A percentile compares a stretch with the other conserved stretches of the same genome.
phyloP scores from a whole-genome alignment of 768 basidiomycete species.

The Pleurotus cornucopiae region DNA sequence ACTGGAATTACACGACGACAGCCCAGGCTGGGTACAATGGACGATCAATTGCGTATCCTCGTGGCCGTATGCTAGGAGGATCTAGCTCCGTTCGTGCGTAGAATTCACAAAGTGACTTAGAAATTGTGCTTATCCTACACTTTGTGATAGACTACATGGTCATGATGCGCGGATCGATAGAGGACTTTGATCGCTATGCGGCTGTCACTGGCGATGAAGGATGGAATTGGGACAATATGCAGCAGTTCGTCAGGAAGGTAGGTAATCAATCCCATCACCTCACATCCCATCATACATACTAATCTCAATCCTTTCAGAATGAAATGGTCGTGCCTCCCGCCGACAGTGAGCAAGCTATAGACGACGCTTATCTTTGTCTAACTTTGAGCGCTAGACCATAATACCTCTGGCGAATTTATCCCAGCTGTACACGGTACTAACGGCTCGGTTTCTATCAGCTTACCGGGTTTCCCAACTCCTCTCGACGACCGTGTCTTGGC shows the following conservation, averaged over 20 bases:
- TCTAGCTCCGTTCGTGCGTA: slow-evolving; percentile 26
- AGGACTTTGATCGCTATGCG: slow-evolving; percentile 33
- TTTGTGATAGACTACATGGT: slow-evolving; percentile 16
- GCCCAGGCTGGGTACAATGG: slow-evolving; percentile 24
- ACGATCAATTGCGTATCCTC: slow-evolving; percentile 19
- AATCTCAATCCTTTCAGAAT: slow-evolving; percentile 19
- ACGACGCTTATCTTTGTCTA: background rate
- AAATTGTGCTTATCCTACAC: background rate
- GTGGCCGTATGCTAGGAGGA: slow-evolving; percentile 28
- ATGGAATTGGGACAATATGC: slow-evolving; percentile 33
- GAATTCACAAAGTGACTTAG: background rate
- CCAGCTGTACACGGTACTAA: slow-evolving; percentile 31
- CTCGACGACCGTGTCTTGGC: slow-evolving; percentile 31
- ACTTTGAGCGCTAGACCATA: slow-evolving; percentile 14
- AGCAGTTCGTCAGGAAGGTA: slow-evolving; percentile 29
- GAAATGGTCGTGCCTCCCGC: slow-evolving; percentile 32
- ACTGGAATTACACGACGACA: slow-evolving; percentile 34
- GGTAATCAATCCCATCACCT: slow-evolving; percentile 13
- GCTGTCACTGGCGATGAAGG: slow-evolving; percentile 27
- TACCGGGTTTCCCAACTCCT: slow-evolving; percentile 23
- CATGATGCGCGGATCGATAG: slow-evolving; percentile 25
- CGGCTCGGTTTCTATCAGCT: slow-evolving; percentile 28
- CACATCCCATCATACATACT: too few relatives aligned
- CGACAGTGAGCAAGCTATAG: slow-evolving; percentile 16
- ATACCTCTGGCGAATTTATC: slow-evolving; percentile 31